phyloP scores from a whole-genome alignment of 1,284 basidiomycete species.

The Trichosporon faecale region DNA sequence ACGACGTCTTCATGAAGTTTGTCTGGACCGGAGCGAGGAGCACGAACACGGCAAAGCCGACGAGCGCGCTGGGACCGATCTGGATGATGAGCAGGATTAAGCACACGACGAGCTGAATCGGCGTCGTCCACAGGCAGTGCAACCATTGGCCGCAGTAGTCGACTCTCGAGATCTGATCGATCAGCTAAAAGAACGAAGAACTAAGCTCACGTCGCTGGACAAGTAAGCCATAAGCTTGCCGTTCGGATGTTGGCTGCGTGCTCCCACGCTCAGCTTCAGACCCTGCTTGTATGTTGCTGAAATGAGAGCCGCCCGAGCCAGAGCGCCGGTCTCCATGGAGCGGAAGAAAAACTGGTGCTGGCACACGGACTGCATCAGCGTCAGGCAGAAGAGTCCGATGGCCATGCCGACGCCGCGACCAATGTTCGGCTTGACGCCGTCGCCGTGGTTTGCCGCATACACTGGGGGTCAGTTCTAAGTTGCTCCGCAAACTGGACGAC shows the following conservation, averaged over 20 bases:
- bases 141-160: slow-evolving; percentile 47
- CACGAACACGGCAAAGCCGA: slow-evolving; percentile 71
- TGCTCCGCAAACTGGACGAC: too few species aligned
- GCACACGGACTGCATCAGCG: slow-evolving; percentile 60
- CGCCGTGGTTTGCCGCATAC: slow-evolving; percentile 42
- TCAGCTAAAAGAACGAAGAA: neutral
- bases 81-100: slow-evolving; percentile 51
- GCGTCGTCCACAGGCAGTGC: slow-evolving; percentile 60
- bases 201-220: slow-evolving; percentile 61
- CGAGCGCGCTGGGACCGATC: slow-evolving; percentile 71
- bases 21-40: slow-evolving; percentile 68
- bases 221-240: slow-evolving; percentile 72
- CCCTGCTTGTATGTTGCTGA: slow-evolving; percentile 71
- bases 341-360: slow-evolving; percentile 76
- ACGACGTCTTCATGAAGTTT: slow-evolving; percentile 66
- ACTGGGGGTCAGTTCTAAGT: slow-evolving; percentile 31
- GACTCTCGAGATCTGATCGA: slow-evolving; percentile 40
- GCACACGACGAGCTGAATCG: slow-evolving; percentile 63
- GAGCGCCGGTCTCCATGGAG: slow-evolving; percentile 67
- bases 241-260: slow-evolving; percentile 63
- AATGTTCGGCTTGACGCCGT: slow-evolving; percentile 54
- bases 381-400: slow-evolving; percentile 65
- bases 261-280: slow-evolving; percentile 63
- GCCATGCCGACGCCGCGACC: slow-evolving; percentile 69
- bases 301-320: slow-evolving; percentile 69